Evolutionary conservation across 768 basidiomycete genomes (phyloP).

Genomic region (Termitomyces sp.): DNA sequence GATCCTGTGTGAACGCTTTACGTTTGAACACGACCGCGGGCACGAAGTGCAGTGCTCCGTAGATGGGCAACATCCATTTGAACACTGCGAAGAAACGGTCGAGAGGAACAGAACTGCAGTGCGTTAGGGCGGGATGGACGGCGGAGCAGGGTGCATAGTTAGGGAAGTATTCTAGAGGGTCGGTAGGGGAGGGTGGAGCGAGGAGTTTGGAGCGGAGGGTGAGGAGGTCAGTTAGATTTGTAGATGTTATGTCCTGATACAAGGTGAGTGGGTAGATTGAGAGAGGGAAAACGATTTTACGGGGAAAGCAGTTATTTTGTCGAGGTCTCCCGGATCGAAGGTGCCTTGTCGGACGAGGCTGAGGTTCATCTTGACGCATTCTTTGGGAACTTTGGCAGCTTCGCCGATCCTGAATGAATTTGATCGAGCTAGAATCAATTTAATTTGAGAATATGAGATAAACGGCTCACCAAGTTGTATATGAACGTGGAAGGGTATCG

Average conservation of each 20-base stretch:
- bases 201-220: slow-evolving; percentile 37
- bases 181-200: slow-evolving; percentile 24
- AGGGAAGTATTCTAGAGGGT: slow-evolving; percentile 37
- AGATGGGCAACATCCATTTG: slow-evolving; percentile 80
- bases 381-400: slow-evolving; percentile 61
- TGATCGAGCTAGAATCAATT: not conserved
- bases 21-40: slow-evolving; percentile 84
- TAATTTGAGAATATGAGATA: not conserved
- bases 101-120: slow-evolving; percentile 57
- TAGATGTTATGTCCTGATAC: slow-evolving; percentile 47
- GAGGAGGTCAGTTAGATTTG: slow-evolving; percentile 49
- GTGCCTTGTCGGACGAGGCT: slow-evolving; percentile 55
- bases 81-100: slow-evolving; percentile 78
- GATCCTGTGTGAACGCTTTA: slow-evolving; percentile 60
- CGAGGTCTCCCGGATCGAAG: slow-evolving; percentile 55
- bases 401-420: slow-evolving; percentile 55
- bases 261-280: not conserved
- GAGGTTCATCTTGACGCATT: slow-evolving; percentile 59
- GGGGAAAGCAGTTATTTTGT: slow-evolving; percentile 45
- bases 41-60: slow-evolving; percentile 87
- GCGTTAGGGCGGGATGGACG: slow-evolving; percentile 72
- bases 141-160: slow-evolving; percentile 61
- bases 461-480: slow-evolving; percentile 60
- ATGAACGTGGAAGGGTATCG: slow-evolving; percentile 80
- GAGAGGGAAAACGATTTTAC: slow-evolving; percentile 32